Evolutionary conservation across 164 flowering plant genomes (phyloP), one percentile per base, ranked within the genome.

Genomic region (Tetracentron sinense): DNA sequence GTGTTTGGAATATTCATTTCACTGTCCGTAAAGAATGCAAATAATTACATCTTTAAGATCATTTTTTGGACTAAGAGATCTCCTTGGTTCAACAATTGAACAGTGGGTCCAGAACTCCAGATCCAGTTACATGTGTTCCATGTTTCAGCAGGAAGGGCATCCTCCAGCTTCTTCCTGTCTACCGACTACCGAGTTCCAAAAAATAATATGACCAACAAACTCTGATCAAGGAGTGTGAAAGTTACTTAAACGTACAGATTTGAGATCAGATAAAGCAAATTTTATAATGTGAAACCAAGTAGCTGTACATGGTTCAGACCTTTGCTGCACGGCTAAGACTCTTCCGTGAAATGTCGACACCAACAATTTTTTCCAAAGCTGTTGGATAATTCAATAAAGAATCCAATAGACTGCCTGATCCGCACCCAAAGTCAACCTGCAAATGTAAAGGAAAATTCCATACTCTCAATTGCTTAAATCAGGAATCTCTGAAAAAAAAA

Each of bases 351-450:
- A 93, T 76, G 69, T 93, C 98, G 58, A 93, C 87, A 25, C 98
- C 98, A 67, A 75, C 97, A 66, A 93, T 78, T 69, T 67, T 82
- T 66, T 87, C 83, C 57, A 93, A 74, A 58, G 85, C 58, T 29
- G 85, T 90, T 19, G 83, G 80, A 71, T 79, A 81, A 58, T 82
- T 82, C 61, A 93, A 68, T 50, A 93, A 75, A 29, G 90, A 78
- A 33, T 84, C 89, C 82, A 93, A 69, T 42, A 93, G 78, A 70
- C 94, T 85, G 62, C 98, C 98, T 50, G 98, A 90, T 23, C 98
- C 98, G 68, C 98, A 93, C 38, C 97, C 97, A 76, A 88, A 93
- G 68, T 93, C 98, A 78, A 89, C 86, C 99, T 95, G 83, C 55
- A 67, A 63, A 16, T 44, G 21, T 30, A 62, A 68, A 27, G 15